A percentile compares a stretch with the other conserved stretches of the same genome.
These are phyloP conservation scores for Lactarius akahatsu DNA, from an alignment of 768 basidiomycete genomes.

Conservation along the genomic window DNA sequence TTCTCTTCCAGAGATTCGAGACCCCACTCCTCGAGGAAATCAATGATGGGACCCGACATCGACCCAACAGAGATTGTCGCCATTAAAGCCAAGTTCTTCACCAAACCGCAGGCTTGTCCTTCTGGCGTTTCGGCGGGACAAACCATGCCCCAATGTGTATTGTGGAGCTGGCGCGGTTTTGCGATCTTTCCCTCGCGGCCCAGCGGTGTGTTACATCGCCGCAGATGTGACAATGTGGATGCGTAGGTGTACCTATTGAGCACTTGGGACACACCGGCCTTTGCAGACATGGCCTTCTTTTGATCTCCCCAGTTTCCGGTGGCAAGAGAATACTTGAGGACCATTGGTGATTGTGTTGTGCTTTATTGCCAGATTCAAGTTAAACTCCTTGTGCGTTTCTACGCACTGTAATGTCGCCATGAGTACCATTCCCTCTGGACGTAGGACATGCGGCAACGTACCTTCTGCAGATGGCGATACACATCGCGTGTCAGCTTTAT, in stretches of 20 bases:
- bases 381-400: constrained; percentile 94
- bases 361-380: constrained; percentile 87
- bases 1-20: constrained; percentile 94
- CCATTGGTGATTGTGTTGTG: constrained; percentile 98
- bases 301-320: constrained; percentile 99
- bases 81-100: constrained; percentile 98
- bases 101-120: constrained; percentile 98
- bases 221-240: constrained; percentile 95
- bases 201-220: constrained; percentile 96
- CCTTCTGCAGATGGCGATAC: constrained; percentile 96
- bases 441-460: constrained; percentile 35
- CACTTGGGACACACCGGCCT: constrained; percentile 98
- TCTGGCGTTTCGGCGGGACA: constrained; percentile 99
- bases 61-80: constrained; percentile 97
- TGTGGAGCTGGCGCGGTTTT: constrained; percentile 97
- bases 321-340: constrained; percentile 93
- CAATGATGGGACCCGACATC: constrained; percentile 91
- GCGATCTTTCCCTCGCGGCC: constrained; percentile 99
- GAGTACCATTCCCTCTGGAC: constrained; percentile 6
- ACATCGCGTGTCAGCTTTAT: constrained; percentile 96
- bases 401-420: constrained; percentile 65
- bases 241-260: constrained; percentile 98
- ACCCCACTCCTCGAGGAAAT: constrained; percentile 99
- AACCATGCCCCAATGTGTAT: constrained; percentile 99
- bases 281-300: constrained; percentile 97